Conservation (phyloP, 1,139 yeast species). For the Meyerozyma guilliermondii region DNA sequence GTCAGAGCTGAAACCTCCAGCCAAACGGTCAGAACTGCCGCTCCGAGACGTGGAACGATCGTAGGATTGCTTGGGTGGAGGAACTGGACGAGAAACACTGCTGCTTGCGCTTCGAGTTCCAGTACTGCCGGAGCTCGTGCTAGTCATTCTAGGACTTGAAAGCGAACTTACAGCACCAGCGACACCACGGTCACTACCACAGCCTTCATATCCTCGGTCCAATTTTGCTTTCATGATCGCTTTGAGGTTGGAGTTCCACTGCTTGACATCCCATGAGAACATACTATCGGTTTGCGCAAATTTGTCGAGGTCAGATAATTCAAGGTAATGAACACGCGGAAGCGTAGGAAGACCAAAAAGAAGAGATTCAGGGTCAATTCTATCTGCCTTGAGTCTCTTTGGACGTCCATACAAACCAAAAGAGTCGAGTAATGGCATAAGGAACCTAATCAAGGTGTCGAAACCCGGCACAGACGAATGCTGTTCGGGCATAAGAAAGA, state of each 20-base stretch:
- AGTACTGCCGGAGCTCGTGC: neutral
- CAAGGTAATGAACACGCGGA: slow-evolving; percentile 80
- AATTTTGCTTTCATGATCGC: slow-evolving; percentile 59
- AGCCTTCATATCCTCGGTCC: slow-evolving; percentile 73
- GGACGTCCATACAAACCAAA: slow-evolving; percentile 93
- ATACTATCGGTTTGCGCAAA: slow-evolving; percentile 8
- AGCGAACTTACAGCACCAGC: slow-evolving; percentile 53
- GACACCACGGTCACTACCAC: slow-evolving; percentile 66
- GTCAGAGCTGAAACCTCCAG: slow-evolving; percentile 9
- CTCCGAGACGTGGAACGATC: slow-evolving; percentile 8
- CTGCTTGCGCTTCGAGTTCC: slow-evolving; percentile 1
- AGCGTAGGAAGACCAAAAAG: slow-evolving; percentile 89
- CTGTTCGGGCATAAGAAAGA: slow-evolving; percentile 91
- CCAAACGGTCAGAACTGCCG: slow-evolving; percentile 15
- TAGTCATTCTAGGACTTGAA: slow-evolving; percentile 13
- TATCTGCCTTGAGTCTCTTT: slow-evolving; percentile 79
- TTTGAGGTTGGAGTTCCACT: slow-evolving; percentile 69
- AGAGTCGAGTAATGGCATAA: slow-evolving; percentile 81
- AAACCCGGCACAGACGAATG: slow-evolving; percentile 93
- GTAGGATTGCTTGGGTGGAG: slow-evolving; percentile 1
- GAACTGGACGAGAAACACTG: neutral
- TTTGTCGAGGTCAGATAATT: slow-evolving; percentile 25
- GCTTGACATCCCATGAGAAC: slow-evolving; percentile 56
- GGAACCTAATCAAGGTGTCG: slow-evolving; percentile 84
- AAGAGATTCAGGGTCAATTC: slow-evolving; percentile 70